phyloP scores from a whole-genome alignment of 2,329 filamentous ascomycete genomes.

The Pestalotiopsis sp. region DNA sequence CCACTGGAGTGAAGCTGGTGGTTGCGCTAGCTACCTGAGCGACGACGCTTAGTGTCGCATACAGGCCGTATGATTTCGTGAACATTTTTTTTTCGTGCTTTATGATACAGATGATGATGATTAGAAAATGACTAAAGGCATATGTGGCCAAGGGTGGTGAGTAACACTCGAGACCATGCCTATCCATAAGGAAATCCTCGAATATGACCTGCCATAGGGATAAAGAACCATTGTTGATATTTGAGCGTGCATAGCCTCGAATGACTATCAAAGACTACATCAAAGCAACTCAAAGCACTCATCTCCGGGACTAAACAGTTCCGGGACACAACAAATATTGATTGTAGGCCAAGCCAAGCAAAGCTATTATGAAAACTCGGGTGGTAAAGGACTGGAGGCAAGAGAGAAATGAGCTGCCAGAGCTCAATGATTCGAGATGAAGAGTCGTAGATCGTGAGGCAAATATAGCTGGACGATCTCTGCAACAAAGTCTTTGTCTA shows the following conservation, averaged over 20 bases:
- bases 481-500: not conserved
- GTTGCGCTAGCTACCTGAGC: not conserved
- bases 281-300: not conserved
- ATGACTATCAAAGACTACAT: not conserved
- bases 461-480: not conserved
- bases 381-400: not conserved
- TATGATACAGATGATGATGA: not conserved
- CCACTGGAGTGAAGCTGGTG: not conserved
- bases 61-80: conserved; percentile 10
- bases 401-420: not conserved
- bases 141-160: not conserved
- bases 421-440: not conserved
- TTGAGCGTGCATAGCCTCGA: not conserved
- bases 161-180: not conserved
- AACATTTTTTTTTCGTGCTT: not conserved
- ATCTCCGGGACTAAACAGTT: not conserved
- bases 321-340: not conserved
- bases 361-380: not conserved
- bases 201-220: not conserved
- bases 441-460: not conserved
- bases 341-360: not conserved
- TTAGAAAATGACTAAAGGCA: not conserved
- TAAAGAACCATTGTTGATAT: not conserved
- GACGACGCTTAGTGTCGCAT: not conserved
- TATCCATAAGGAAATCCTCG: not conserved